Conservation (phyloP, 352 stramenopile genomes). For the Phytopythium montanum region DNA sequence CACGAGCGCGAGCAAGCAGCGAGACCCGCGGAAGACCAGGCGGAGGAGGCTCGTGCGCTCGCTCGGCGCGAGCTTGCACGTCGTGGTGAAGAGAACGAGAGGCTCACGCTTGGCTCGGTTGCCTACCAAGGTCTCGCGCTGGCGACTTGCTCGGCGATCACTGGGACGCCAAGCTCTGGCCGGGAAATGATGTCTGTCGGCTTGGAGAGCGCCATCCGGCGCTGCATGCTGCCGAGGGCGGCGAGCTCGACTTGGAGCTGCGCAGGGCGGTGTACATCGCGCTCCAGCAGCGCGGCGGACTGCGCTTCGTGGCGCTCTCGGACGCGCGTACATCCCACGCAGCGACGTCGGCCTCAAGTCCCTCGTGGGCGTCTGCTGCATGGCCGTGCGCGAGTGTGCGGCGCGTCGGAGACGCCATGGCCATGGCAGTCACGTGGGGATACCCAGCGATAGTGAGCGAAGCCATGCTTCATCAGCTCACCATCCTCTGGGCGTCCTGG, state of each 20-base stretch:
- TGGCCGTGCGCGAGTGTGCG: not conserved
- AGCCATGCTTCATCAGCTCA: not conserved
- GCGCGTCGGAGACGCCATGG: not conserved
- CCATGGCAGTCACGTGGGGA: not conserved
- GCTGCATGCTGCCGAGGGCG: conserved; percentile 9
- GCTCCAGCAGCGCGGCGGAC: conserved; percentile 1
- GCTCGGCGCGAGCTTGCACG: no score
- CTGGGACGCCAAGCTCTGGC: conserved; percentile 7
- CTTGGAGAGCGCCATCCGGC: conserved; percentile 12
- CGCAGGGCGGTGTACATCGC: conserved; percentile 8
- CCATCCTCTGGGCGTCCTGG: not conserved
- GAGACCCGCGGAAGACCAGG: no score
- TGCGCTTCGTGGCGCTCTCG: conserved; percentile 8
- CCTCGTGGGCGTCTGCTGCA: conserved; percentile 1
- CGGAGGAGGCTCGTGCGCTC: no score
- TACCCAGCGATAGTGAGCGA: not conserved
- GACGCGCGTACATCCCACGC: conserved; percentile 3
- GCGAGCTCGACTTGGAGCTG: conserved; percentile 3
- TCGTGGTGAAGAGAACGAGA: no score
- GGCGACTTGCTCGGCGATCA: conserved; percentile 8
- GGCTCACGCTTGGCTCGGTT: no score
- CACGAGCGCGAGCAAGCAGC: no score
- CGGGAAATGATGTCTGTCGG: conserved; percentile 12
- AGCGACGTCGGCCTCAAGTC: no score
- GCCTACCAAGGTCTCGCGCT: not conserved